Base-by-base conservation (phyloP, 1,139 yeast species). In the Candida smagusa region DNA sequence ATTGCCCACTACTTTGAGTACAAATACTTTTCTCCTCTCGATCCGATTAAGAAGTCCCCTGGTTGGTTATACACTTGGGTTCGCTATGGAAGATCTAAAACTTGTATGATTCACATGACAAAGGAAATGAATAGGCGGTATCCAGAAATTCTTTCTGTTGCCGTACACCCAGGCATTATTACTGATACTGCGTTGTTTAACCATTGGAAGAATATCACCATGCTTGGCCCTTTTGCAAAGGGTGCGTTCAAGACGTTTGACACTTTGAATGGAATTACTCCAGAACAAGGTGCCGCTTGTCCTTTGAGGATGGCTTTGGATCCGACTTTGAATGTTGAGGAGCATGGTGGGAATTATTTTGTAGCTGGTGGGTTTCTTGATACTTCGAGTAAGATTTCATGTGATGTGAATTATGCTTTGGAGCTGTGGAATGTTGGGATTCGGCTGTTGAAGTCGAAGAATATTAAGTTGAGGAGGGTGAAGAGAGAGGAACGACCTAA, bases 111-210 rank as follows among this genome's bases (percentile, higher is more conserved):
- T 33, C 72, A 65, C 37, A 50, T 59, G 35, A 49, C 59, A 32
- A 56, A 53, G 36, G 47, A 53, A 31, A 50, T 65, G 25, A 63
- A 63, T 3, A 39, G 48, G 26, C 46, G 53, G 28, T 46, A 61
- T 38, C 72, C 72, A 1, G 50, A 61, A 4, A 61, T 68, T 19
- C 51, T 66, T 28, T 51, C 58, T n/a, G 40, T 62, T 11, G 46
- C 72, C 0, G 60, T 66, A 2, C 75, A 69, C 38, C 74, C 74
- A 0, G 75, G 75, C 1, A 45, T 69, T 11, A 58, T 68, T 36
- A 42, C 59, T 13, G 60, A 56, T n/a, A 66, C 74, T 3, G 62
- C 53, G 21, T 56, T 69, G 35, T 67, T 63, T 46, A 53, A 53
- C 37, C 46, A 58, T 42, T 63, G 65, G 65, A 56, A 52, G 33